These are phyloP conservation scores for Agrocybe chaxingu DNA, from an alignment of 768 basidiomycete genomes.

Conservation along the genomic window DNA sequence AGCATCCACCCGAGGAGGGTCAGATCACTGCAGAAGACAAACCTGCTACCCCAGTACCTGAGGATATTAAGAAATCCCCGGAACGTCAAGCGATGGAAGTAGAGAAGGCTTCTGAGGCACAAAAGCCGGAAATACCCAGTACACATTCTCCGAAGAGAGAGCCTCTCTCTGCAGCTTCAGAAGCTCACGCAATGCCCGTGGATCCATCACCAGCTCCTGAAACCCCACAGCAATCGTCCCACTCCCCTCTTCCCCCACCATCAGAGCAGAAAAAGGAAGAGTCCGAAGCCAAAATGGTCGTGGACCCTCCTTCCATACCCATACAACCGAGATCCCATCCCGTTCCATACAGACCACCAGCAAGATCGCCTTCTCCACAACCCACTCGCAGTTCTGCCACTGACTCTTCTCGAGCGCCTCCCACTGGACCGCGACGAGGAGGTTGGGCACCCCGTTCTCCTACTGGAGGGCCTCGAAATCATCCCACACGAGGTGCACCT, in stretches of 20 bases:
- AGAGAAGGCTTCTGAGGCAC: no score
- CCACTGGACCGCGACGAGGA: conserved; percentile 13
- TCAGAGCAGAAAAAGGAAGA: no score
- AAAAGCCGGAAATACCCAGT: no score
- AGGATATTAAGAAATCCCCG: no score
- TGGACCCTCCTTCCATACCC: neutral
- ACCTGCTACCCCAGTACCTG: no score
- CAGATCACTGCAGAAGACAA: no score
- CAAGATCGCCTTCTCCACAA: conserved; percentile 11
- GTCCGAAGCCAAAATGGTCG: conserved; percentile 5
- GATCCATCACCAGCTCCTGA: no score
- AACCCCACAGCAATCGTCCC: neutral
- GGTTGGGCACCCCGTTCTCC: conserved; percentile 30
- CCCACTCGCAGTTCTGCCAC: conserved; percentile 1
- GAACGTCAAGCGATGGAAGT: no score
- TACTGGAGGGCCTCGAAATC: conserved; percentile 36
- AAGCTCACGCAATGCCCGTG: no score
- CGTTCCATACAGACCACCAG: conserved; percentile 1
- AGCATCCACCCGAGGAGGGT: no score
- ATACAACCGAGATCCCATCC: neutral
- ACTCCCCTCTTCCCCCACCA: neutral
- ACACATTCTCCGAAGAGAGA: no score
- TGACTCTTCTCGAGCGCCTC: conserved; percentile 7
- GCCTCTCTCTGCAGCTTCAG: no score
- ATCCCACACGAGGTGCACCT: conserved; percentile 15